These are phyloP conservation scores for Aspergillus sp. DNA, from an alignment of 2,329 filamentous ascomycete genomes.

Conservation along the genomic window DNA sequence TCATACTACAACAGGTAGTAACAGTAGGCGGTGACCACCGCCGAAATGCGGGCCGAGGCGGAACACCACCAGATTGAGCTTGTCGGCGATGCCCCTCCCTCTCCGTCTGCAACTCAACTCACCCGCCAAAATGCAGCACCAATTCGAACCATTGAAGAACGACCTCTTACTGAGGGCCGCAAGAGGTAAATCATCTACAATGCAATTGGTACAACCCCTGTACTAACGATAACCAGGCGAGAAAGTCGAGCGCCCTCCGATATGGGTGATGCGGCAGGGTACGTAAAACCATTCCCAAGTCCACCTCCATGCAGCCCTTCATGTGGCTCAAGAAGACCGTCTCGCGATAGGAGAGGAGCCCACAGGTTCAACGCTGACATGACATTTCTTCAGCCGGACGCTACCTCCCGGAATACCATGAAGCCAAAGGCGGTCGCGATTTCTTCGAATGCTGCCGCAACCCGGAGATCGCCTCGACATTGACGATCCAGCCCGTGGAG, in stretches of 20 bases:
- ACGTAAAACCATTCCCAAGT: constrained; percentile 14
- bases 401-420: constrained; percentile 96
- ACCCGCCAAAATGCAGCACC: constrained; percentile 56
- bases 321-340: no score
- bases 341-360: not conserved
- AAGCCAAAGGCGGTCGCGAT: constrained; percentile 84
- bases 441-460: constrained; percentile 98
- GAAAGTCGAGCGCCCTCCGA: constrained; percentile 85
- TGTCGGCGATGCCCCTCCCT: not conserved
- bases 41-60: not conserved
- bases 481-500: constrained; percentile 93
- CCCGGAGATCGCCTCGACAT: constrained; percentile 85
- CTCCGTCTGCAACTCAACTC: not conserved
- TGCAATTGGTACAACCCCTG: not conserved
- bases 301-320: no score
- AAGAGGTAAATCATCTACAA: constrained; percentile 59
- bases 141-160: constrained; percentile 85
- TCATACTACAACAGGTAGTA: no score
- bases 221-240: constrained; percentile 59
- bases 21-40: not conserved
- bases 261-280: constrained; percentile 99
- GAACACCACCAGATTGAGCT: not conserved
- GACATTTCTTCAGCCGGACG: constrained; percentile 66
- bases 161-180: constrained; percentile 88
- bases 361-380: not conserved